A percentile compares a stretch with the other conserved stretches of the same genome.
Conservation (phyloP, 2,329 filamentous ascomycete species). For the Xylaria sp. region DNA sequence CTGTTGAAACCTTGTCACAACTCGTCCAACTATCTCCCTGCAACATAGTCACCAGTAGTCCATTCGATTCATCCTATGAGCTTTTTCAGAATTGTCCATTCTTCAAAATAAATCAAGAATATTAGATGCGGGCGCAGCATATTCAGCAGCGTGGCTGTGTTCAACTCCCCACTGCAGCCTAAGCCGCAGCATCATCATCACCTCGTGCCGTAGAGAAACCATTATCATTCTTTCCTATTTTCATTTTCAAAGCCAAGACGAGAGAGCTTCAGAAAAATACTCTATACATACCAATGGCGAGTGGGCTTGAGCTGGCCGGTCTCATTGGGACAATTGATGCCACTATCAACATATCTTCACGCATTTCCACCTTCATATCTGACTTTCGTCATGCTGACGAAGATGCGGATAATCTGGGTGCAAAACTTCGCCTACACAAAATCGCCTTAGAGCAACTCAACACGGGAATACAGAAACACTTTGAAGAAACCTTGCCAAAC, state of each 20-base stretch:
- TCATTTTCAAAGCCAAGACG: neutral
- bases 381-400: neutral
- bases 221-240: neutral
- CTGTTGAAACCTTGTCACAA: no score
- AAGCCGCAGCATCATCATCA: neutral
- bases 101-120: no score
- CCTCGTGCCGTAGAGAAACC: neutral
- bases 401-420: neutral
- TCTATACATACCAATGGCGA: neutral
- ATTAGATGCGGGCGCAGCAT: neutral
- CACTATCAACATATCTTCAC: neutral
- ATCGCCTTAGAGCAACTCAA: neutral
- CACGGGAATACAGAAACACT: neutral
- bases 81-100: no score
- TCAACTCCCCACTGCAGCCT: neutral
- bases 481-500: neutral
- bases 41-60: no score
- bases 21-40: no score
- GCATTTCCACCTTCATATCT: neutral
- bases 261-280: neutral
- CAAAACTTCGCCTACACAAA: neutral
- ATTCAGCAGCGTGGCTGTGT: neutral
- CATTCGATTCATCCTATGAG: no score
- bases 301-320: neutral
- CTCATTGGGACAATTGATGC: neutral